Conservation (phyloP, 495 filamentous ascomycete genomes). For the Acidiella bohemica region DNA sequence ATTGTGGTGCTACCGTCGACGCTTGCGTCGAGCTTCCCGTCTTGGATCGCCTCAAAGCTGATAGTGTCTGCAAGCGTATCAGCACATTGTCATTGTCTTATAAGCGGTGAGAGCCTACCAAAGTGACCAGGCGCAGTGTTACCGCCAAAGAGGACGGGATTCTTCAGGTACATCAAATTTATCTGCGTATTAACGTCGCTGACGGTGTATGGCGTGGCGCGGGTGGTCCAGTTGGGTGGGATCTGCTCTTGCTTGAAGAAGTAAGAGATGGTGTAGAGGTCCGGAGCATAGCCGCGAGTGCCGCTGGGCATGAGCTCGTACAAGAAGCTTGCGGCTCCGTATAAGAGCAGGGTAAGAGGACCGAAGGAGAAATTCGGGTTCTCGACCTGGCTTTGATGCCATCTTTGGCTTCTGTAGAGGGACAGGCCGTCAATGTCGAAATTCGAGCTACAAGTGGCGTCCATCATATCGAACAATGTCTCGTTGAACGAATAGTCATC, state of each 20-base stretch:
- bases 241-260: slow-evolving; percentile 33
- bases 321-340: slow-evolving; percentile 31
- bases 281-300: slow-evolving; percentile 21
- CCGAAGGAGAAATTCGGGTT: slow-evolving; percentile 27
- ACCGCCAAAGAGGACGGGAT: slow-evolving; percentile 32
- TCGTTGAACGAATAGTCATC: slow-evolving; percentile 32
- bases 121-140: slow-evolving; percentile 26
- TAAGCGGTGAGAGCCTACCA: background rate
- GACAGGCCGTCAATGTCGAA: slow-evolving; percentile 27
- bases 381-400: slow-evolving; percentile 24
- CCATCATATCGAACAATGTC: slow-evolving; percentile 31
- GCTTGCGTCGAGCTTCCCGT: slow-evolving; percentile 20
- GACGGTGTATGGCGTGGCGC: slow-evolving; percentile 25
- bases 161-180: slow-evolving; percentile 24
- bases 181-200: slow-evolving; percentile 25
- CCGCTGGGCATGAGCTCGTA: slow-evolving; percentile 31
- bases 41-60: slow-evolving; percentile 23
- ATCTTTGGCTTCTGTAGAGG: slow-evolving; percentile 27
- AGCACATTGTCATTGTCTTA: background rate
- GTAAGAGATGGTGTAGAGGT: slow-evolving; percentile 27
- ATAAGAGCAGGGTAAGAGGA: slow-evolving; percentile 26
- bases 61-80: slow-evolving; percentile 15
- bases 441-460: slow-evolving; percentile 19
- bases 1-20: slow-evolving; percentile 12
- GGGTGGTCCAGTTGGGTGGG: slow-evolving; percentile 30